Evolutionary conservation across 768 basidiomycete species (phyloP).

Genomic region (Lactarius deliciosus): DNA sequence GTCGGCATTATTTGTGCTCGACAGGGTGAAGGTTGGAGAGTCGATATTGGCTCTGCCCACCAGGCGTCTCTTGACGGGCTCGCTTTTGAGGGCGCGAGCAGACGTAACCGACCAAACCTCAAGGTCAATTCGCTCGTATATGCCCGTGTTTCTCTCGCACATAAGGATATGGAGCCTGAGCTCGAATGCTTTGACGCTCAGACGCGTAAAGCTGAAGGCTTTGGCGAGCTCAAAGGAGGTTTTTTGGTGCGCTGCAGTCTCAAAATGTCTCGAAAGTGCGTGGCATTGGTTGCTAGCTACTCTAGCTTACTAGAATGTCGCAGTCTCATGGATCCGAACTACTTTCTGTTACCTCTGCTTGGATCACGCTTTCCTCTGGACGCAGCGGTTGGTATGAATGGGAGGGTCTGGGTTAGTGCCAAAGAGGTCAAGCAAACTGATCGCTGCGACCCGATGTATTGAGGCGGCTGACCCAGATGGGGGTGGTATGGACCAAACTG

Average conservation of each 20-base stretch:
- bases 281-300: constrained; percentile 21
- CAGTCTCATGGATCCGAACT: constrained; percentile 76
- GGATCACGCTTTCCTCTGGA: constrained; percentile 86
- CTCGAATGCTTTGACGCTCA: constrained; percentile 95
- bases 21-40: constrained; percentile 86
- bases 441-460: constrained; percentile 75
- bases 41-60: constrained; percentile 92
- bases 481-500: constrained; percentile 55
- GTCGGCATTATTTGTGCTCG: constrained; percentile 79
- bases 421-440: constrained; percentile 70
- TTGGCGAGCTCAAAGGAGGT: constrained; percentile 90
- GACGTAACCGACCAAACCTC: constrained; percentile 89
- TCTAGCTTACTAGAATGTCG: constrained; percentile 8
- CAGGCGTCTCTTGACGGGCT: constrained; percentile 81
- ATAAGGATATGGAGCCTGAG: constrained; percentile 98
- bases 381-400: constrained; percentile 87
- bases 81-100: constrained; percentile 95
- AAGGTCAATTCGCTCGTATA: constrained; percentile 95
- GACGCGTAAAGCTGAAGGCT: constrained; percentile 88
- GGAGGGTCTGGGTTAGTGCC: constrained; percentile 84
- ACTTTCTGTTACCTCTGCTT: constrained; percentile 79
- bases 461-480: constrained; percentile 79
- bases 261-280: constrained; percentile 83
- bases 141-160: constrained; percentile 88
- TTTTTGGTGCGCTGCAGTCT: constrained; percentile 81